phyloP scores from a whole-genome alignment of 495 filamentous ascomycete genomes.

The Pyronema omphalodes region DNA sequence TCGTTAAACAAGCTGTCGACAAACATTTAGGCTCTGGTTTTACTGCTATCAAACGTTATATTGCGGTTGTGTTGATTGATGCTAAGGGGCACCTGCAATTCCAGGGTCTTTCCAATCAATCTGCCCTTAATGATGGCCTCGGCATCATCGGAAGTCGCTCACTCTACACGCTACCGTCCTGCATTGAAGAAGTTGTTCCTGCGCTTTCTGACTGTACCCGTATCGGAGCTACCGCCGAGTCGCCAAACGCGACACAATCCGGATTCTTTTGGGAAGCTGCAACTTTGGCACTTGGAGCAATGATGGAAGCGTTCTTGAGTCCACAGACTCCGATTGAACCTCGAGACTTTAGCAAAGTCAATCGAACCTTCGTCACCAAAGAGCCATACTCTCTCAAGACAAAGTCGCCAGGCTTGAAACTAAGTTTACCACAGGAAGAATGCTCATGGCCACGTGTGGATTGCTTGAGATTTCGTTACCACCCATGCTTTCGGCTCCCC shows the following conservation, averaged over 20 bases:
- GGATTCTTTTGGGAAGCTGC: slow-evolving; percentile 20
- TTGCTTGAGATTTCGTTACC: slow-evolving; percentile 66
- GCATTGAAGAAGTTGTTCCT: slow-evolving; percentile 28
- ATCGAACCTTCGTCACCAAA: slow-evolving; percentile 18
- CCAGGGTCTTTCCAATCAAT: slow-evolving; percentile 28
- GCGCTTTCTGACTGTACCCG: slow-evolving; percentile 19
- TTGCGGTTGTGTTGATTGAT: slow-evolving; percentile 32
- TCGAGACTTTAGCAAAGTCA: slow-evolving; percentile 12
- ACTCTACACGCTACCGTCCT: slow-evolving; percentile 32
- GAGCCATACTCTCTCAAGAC: slow-evolving; percentile 19
- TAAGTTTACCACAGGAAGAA: slow-evolving; percentile 11
- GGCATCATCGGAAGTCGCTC: slow-evolving; percentile 33
- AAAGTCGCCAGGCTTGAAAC: slow-evolving; percentile 17
- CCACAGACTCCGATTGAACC: slow-evolving; percentile 13
- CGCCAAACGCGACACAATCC: slow-evolving; percentile 6
- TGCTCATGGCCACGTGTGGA: slow-evolving; percentile 35
- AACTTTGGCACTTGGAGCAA: slow-evolving; percentile 14
- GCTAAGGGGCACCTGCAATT: slow-evolving; percentile 26
- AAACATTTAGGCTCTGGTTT: slow-evolving; percentile 25
- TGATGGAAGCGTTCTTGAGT: slow-evolving; percentile 20
- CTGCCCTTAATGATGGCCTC: slow-evolving; percentile 29
- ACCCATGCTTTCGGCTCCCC: slow-evolving; percentile 77
- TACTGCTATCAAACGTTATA: slow-evolving; percentile 25
- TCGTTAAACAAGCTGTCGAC: slow-evolving; percentile 28
- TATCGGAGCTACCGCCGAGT: neutral